A percentile compares a stretch with the other conserved stretches of the same genome.
Evolutionary conservation across 2,329 filamentous ascomycete species (phyloP).

Genomic region (Triangularia setosa): DNA sequence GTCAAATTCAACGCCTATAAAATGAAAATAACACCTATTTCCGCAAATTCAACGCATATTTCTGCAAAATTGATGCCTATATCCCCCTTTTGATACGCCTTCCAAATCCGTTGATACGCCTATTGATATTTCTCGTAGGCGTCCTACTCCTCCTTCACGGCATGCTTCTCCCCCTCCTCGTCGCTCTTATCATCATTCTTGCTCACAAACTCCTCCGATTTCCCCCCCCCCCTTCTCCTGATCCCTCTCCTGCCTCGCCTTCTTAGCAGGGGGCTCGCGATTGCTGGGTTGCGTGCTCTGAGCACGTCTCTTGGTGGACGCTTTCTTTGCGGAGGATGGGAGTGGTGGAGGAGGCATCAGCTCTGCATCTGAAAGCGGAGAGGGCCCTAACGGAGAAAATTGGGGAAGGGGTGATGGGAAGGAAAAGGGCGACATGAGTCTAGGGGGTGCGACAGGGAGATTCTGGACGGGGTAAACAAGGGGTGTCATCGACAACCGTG

Average conservation of each 20-base stretch:
- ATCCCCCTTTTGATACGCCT: background rate
- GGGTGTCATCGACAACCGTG: no score
- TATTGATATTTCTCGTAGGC: background rate
- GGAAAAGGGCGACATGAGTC: no score
- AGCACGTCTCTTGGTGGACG: no score
- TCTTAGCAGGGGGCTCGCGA: background rate
- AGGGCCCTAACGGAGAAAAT: no score
- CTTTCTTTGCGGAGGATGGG: no score
- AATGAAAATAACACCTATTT: no score
- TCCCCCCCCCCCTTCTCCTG: background rate
- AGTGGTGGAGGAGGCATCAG: background rate
- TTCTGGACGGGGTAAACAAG: no score
- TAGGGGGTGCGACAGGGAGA: no score
- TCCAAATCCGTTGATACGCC: background rate
- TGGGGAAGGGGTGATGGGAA: no score
- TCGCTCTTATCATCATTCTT: background rate
- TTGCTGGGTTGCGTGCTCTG: no score
- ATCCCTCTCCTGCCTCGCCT: background rate
- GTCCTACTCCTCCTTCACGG: background rate
- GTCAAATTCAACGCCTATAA: no score
- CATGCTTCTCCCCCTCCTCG: background rate
- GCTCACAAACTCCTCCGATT: no score
- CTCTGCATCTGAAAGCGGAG: background rate
- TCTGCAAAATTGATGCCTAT: background rate
- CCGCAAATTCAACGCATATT: background rate